phyloP scores from a whole-genome alignment of 331 rosid genomes.

The Ulmus americana region DNA sequence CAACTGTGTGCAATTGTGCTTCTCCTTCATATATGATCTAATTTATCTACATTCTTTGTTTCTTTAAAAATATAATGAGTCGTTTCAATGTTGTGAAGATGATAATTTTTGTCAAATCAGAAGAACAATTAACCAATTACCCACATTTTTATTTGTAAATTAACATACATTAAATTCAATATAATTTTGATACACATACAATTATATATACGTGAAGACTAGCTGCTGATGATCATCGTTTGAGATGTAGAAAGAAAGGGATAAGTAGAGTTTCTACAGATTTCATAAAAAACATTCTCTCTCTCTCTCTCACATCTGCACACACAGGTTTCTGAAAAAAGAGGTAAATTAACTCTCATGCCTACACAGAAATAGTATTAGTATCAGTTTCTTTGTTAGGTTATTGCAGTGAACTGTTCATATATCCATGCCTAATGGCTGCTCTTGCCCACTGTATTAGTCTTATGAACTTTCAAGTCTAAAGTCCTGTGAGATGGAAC shows the following conservation, averaged over 20 bases:
- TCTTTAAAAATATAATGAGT: not conserved
- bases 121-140: not conserved
- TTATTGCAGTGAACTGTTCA: not conserved
- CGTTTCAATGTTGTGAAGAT: not conserved
- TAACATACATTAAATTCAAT: not conserved
- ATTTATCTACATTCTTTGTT: conserved; percentile 1
- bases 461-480: not conserved
- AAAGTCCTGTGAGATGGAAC: conserved; percentile 7
- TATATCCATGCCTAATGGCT: not conserved
- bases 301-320: conserved; percentile 4
- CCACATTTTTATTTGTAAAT: not conserved
- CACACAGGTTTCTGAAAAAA: conserved; percentile 5
- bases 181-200: not conserved
- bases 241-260: not conserved
- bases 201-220: not conserved
- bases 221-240: not conserved
- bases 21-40: not conserved
- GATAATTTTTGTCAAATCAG: conserved; percentile 2
- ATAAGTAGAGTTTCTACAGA: not conserved
- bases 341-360: not conserved
- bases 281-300: conserved; percentile 3
- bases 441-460: not conserved
- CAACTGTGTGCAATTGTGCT: not conserved
- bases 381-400: conserved; percentile 4
- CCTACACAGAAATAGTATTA: not conserved